Evolutionary conservation across 164 flowering plant genomes (phyloP).

Genomic region (Cinnamomum micranthum): DNA sequence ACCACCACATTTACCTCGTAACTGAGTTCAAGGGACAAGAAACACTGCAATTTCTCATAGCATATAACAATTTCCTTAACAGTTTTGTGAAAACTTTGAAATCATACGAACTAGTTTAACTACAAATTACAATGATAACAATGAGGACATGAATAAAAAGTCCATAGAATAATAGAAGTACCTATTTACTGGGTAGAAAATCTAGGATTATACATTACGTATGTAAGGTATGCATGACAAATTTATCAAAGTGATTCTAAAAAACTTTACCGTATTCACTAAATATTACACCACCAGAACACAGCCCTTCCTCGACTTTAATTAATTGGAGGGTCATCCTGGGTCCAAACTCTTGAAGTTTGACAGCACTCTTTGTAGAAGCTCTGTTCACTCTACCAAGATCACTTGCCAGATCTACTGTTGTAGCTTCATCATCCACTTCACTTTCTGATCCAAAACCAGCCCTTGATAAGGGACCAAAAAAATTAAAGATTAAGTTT

Average conservation of each 20-base stretch:
- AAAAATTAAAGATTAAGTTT: background rate
- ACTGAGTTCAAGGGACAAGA: background rate
- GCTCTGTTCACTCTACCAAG: slow-evolving; percentile 76
- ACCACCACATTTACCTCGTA: too few species aligned
- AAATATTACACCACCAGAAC: slow-evolving; percentile 76
- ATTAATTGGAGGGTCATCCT: slow-evolving; percentile 87
- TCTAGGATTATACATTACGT: background rate
- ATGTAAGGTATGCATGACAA: background rate
- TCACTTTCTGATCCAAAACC: slow-evolving; percentile 99
- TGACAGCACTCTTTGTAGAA: slow-evolving; percentile 89
- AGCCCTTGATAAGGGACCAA: slow-evolving; percentile 47
- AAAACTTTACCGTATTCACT: slow-evolving; percentile 58
- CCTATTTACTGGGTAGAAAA: background rate
- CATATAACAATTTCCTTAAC: background rate
- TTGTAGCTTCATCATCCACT: slow-evolving; percentile 94
- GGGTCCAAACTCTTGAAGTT: slow-evolving; percentile 87
- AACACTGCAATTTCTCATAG: background rate
- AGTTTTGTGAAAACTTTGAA: background rate
- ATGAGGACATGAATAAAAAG: background rate
- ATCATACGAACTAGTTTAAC: background rate
- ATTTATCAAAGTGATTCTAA: background rate
- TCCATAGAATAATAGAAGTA: background rate
- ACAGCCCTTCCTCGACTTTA: slow-evolving; percentile 84
- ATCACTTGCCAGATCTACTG: slow-evolving; percentile 67
- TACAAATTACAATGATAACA: background rate